These are phyloP conservation scores for Crepidotus variabilis DNA, from an alignment of 768 basidiomycete species.

Conservation along the genomic window DNA sequence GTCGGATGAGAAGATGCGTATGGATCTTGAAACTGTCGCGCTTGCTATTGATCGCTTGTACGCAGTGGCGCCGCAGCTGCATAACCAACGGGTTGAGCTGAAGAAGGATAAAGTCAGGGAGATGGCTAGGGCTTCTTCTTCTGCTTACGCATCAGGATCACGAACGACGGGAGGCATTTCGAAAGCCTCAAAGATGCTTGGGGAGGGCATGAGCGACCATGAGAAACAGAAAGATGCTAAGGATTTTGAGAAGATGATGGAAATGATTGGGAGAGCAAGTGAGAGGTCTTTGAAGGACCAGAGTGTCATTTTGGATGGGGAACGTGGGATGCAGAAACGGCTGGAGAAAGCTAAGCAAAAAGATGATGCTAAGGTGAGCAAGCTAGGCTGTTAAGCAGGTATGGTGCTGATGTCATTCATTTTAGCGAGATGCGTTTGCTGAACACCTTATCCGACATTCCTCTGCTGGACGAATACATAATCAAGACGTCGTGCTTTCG, in stretches of 20 bases:
- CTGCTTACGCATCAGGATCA: constrained; percentile 28
- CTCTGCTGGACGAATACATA: constrained; percentile 65
- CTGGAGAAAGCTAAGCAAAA: constrained; percentile 53
- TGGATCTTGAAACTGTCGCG: constrained; percentile 83
- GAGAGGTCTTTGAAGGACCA: constrained; percentile 67
- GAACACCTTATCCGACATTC: constrained; percentile 72
- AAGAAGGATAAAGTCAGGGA: constrained; percentile 70
- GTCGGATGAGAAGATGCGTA: constrained; percentile 72
- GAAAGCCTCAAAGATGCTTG: neutral
- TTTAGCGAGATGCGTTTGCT: constrained; percentile 71
- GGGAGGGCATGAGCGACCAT: constrained; percentile 21
- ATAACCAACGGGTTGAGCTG: constrained; percentile 92
- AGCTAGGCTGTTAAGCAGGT: neutral
- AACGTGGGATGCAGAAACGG: constrained; percentile 39
- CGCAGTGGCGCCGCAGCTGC: constrained; percentile 79
- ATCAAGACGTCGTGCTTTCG: constrained; percentile 71
- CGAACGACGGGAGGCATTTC: constrained; percentile 10
- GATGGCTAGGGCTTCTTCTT: constrained; percentile 61
- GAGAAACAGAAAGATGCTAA: constrained; percentile 43
- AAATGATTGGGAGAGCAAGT: constrained; percentile 67
- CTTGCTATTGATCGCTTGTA: constrained; percentile 90
- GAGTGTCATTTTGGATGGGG: constrained; percentile 62
- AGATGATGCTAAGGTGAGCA: constrained; percentile 60
- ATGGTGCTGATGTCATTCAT: neutral
- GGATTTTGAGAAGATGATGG: constrained; percentile 71